These are phyloP conservation scores for Russula lepida DNA, from an alignment of 768 basidiomycete species.

Conservation along the genomic window DNA sequence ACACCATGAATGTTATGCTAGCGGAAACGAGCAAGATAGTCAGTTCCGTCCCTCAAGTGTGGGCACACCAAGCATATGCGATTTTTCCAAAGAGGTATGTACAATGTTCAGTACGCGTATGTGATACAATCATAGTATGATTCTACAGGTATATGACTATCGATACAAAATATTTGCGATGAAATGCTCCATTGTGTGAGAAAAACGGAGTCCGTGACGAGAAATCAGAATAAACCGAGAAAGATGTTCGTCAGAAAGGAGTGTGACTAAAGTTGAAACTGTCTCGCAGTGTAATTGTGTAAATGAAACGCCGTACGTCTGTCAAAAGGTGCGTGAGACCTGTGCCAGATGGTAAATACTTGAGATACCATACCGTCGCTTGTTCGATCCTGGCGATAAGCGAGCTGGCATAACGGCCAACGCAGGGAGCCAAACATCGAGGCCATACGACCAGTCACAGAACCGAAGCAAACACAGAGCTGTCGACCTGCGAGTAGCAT, in stretches of 20 bases:
- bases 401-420: not conserved
- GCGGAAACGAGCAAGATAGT: too few species aligned
- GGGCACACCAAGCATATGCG: too few species aligned
- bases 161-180: constrained; percentile 3
- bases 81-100: too few species aligned
- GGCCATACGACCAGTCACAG: not conserved
- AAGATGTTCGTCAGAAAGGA: not conserved
- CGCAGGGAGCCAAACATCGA: not conserved
- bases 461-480: not conserved
- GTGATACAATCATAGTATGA: not conserved
- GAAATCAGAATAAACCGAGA: not conserved
- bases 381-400: not conserved
- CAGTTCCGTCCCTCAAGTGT: too few species aligned
- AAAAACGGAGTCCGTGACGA: not conserved
- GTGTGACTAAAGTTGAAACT: not conserved
- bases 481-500: constrained; percentile 12
- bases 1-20: too few species aligned
- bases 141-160: not conserved
- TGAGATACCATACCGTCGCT: not conserved
- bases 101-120: too few species aligned
- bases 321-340: not conserved
- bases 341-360: not conserved
- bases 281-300: not conserved
- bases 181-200: not conserved
- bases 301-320: not conserved